These are phyloP conservation scores for Coniferiporia sulphurascens DNA, from an alignment of 1,284 basidiomycete genomes.

Conservation along the genomic window DNA sequence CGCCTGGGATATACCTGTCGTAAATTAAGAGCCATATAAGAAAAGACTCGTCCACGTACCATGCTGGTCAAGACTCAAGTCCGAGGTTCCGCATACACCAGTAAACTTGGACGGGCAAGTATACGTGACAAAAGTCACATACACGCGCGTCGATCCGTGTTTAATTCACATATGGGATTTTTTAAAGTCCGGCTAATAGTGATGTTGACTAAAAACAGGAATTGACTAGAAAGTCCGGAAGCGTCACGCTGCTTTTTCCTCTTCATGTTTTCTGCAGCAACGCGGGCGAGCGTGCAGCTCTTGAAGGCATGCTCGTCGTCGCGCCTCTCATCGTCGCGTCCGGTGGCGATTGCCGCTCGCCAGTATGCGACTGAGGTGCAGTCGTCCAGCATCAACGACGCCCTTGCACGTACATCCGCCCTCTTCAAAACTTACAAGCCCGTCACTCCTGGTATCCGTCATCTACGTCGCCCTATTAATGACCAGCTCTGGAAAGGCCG, in stretches of 20 bases:
- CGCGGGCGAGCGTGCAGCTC: conserved; percentile 15
- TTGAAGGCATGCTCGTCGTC: conserved; percentile 10
- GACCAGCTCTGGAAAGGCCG: conserved; percentile 80
- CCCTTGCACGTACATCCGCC: conserved; percentile 39
- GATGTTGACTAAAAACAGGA: neutral
- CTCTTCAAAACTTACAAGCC: conserved; percentile 91
- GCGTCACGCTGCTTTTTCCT: conserved; percentile 11
- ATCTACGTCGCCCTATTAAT: conserved; percentile 78
- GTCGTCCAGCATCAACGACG: conserved; percentile 30
- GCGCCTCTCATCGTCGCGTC: neutral
- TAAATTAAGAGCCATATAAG: neutral
- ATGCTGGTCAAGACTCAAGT: conserved; percentile 4
- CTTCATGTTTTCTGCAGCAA: conserved; percentile 18
- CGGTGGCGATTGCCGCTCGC: conserved; percentile 13
- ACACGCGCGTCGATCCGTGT: too few relatives aligned
- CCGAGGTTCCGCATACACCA: neutral
- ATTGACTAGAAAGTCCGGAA: neutral
- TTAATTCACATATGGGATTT: too few relatives aligned
- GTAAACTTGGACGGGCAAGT: too few relatives aligned
- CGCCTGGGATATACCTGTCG: conserved; percentile 34
- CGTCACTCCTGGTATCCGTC: conserved; percentile 81
- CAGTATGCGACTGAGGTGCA: conserved; percentile 32
- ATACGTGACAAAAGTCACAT: too few relatives aligned
- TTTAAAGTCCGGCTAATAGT: too few relatives aligned
- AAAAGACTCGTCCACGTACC: conserved; percentile 4